Evolutionary conservation across 1,284 basidiomycete species (phyloP).

Genomic region (Papiliotrema nemorosa): DNA sequence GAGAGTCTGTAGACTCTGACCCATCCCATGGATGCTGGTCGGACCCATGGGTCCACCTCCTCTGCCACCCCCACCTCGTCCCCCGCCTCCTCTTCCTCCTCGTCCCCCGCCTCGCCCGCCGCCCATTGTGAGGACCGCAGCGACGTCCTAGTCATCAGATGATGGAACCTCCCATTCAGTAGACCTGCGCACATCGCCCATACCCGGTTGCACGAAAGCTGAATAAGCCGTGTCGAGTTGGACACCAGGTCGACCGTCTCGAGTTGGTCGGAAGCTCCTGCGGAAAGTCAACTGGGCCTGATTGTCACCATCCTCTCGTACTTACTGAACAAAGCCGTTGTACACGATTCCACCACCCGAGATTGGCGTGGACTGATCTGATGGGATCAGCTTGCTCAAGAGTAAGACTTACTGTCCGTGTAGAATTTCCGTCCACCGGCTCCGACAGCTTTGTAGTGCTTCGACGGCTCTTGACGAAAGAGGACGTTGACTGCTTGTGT

Average conservation of each 20-base stretch:
- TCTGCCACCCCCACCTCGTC: conserved; percentile 20
- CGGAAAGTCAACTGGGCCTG: neutral
- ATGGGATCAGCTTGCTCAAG: neutral
- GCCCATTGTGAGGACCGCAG: conserved; percentile 33
- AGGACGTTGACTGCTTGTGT: conserved; percentile 45
- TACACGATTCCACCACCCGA: conserved; percentile 42
- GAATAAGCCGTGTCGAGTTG: conserved; percentile 49
- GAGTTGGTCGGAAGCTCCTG: conserved; percentile 41
- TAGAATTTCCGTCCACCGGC: conserved; percentile 46
- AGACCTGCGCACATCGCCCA: conserved; percentile 27
- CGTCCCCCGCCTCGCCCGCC: conserved; percentile 33
- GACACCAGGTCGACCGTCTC: conserved; percentile 24
- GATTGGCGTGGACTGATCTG: conserved; percentile 32
- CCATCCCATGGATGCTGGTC: conserved; percentile 14
- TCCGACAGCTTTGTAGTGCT: conserved; percentile 38
- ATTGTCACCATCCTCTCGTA: conserved; percentile 8
- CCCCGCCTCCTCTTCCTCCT: conserved; percentile 16
- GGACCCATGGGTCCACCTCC: conserved; percentile 17
- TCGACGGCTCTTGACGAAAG: conserved; percentile 40
- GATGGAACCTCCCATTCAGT: neutral
- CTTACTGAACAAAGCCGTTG: conserved; percentile 46
- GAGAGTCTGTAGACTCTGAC: conserved; percentile 15
- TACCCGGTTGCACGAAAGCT: conserved; percentile 43
- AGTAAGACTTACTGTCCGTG: conserved; percentile 24
- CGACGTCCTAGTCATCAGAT: conserved; percentile 25